phyloP scores from a whole-genome alignment of 192 early-diverging fungal genomes.

The Phlyctochytrium planicorne region DNA sequence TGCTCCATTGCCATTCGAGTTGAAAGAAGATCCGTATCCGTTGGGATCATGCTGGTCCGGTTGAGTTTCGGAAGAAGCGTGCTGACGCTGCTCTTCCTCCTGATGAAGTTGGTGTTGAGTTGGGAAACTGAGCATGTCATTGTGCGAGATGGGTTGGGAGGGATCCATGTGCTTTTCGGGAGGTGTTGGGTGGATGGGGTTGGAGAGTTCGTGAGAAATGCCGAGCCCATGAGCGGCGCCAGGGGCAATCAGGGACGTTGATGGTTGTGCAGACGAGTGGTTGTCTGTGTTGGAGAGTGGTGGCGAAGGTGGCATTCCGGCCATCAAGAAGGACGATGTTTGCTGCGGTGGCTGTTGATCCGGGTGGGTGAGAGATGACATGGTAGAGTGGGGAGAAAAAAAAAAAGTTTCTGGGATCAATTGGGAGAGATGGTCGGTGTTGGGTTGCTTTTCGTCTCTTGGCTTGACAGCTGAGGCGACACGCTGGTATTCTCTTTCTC shows the following conservation, averaged over 20 bases:
- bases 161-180: neutral
- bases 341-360: neutral
- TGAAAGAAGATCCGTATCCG: neutral
- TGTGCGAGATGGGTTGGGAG: neutral
- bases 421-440: neutral
- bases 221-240: neutral
- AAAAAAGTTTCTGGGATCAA: too few relatives aligned
- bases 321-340: neutral
- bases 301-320: neutral
- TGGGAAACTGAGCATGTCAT: too few relatives aligned
- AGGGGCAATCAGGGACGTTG: neutral
- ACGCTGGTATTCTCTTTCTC: too few relatives aligned
- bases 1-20: neutral
- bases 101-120: neutral
- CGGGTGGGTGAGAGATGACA: neutral
- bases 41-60: neutral
- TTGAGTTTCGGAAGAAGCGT: neutral
- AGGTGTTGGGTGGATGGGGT: neutral
- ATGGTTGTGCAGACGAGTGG: neutral
- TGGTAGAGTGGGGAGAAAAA: too few relatives aligned
- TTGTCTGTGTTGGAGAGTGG: too few relatives aligned
- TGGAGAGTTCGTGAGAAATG: neutral
- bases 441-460: neutral
- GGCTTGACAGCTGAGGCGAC: neutral
- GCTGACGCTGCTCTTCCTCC: neutral